Evolutionary conservation across 176 grass and related monocot species (phyloP).

Genomic region (Saccharum officinarum): DNA sequence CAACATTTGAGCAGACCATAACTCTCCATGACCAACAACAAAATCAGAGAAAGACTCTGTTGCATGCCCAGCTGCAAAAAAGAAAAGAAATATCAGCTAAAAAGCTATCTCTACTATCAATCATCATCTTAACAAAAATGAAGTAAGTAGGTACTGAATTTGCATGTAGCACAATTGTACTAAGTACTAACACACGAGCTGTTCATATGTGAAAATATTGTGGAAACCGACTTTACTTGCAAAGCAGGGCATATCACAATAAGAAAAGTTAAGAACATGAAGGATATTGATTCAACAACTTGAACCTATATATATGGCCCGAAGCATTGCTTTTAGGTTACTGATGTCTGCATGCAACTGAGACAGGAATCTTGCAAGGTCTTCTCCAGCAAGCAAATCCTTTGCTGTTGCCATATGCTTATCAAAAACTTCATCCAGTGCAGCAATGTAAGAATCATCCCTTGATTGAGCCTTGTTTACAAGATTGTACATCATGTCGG

Average conservation of each 20-base stretch:
- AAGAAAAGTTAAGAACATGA: neutral
- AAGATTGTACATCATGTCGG: conserved; percentile 92
- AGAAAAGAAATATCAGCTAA: neutral
- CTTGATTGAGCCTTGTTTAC: conserved; percentile 85
- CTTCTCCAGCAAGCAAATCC: conserved; percentile 80
- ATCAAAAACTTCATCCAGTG: conserved; percentile 75
- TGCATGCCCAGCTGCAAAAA: conserved; percentile 90
- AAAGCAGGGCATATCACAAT: neutral
- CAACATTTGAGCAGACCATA: conserved; percentile 97
- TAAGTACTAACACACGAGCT: neutral
- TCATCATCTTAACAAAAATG: neutral
- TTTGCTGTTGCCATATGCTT: conserved; percentile 88
- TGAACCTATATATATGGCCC: conserved; percentile 90
- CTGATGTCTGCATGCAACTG: conserved; percentile 76
- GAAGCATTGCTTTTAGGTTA: conserved; percentile 90
- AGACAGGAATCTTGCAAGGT: conserved; percentile 86
- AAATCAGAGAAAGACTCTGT: conserved; percentile 97
- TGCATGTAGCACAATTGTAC: neutral
- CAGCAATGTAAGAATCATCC: conserved; percentile 73
- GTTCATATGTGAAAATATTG: neutral
- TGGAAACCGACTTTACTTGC: neutral
- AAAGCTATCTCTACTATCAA: neutral
- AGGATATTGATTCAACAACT: conserved; percentile 5
- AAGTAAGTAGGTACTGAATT: neutral
- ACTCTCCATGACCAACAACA: conserved; percentile 91